Base-by-base conservation (phyloP, 2,329 filamentous ascomycete species). In the Claviceps humidiphila region DNA sequence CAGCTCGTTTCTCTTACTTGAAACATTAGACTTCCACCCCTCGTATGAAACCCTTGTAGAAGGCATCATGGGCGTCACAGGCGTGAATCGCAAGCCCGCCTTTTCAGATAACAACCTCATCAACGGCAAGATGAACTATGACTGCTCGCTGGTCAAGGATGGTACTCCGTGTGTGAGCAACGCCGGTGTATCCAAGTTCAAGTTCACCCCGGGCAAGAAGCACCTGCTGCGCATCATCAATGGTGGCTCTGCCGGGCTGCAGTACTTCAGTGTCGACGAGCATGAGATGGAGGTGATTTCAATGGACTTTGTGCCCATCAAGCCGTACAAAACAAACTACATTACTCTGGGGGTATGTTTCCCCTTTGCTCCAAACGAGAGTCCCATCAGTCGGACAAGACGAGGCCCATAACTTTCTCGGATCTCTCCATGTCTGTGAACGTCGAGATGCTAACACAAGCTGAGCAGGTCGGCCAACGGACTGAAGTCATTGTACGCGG, bases 251-350 rank as follows among this genome's bases (percentile, higher is more conserved):
- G 45, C 45, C 7, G 45, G 45, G 9, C 45, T 47, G 8, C 45
- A 47, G 45, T 47, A 47, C 9, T 47, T 47, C n/a, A 47, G 45
- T 11, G 76, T 80, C 53, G 76, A 80, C 61, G 72, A 75, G 49
- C 81, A 84, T 61, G 71, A 60, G 0, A 61, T 84, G 57, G 75
- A 69, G 0, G 78, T 84, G 39, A 79, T 84, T 41, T 70, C 73
- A 0, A 67, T 64, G n/a, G 81, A 82, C 54, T 64, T 83, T 4
- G 76, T 83, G 0, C 77, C 80, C 2, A 70, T 84, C 24, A 58
- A 68, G 24, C 80, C 80, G 0, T 84, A 75, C 54, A 64, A 64
- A 0, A 73, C 78, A 4, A 47, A 47, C 5, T 47, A 47, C n/a
- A 47, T 47, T 16, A 47, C 45, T 13, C 45, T 47, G 3, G 45